Evolutionary conservation across 805 yeast genomes (phyloP).

Genomic region (Metschnikowia lochheadii): DNA sequence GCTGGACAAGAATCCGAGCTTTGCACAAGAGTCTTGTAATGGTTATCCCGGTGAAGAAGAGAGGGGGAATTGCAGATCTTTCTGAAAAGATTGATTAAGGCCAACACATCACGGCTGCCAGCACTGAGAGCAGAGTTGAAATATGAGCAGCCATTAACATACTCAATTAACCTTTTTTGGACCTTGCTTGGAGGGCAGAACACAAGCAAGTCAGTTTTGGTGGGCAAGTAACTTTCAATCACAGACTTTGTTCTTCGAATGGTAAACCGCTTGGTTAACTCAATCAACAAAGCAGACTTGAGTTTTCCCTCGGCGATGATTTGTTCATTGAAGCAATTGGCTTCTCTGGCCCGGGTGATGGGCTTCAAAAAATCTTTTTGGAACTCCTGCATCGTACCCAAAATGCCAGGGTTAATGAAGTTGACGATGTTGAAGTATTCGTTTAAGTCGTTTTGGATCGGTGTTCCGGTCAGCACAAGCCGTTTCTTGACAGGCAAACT

Average conservation of each 20-base stretch:
- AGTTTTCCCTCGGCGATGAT: constrained; percentile 55
- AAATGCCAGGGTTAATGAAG: constrained; percentile 78
- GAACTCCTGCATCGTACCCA: constrained; percentile 59
- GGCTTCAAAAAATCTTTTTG: constrained; percentile 66
- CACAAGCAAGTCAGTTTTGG: constrained; percentile 69
- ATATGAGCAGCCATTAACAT: constrained; percentile 39
- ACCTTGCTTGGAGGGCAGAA: constrained; percentile 70
- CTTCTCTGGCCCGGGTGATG: constrained; percentile 63
- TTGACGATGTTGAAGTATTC: constrained; percentile 81
- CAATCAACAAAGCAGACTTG: constrained; percentile 59
- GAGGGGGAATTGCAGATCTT: constrained; percentile 84
- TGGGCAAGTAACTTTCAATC: constrained; percentile 58
- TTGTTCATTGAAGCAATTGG: constrained; percentile 48
- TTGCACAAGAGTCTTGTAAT: constrained; percentile 11
- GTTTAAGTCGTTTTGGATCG: constrained; percentile 84
- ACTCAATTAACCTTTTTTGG: constrained; percentile 55
- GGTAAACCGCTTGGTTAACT: constrained; percentile 60
- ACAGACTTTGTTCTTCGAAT: constrained; percentile 67
- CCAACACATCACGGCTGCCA: constrained; percentile 44
- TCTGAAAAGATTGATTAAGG: constrained; percentile 67
- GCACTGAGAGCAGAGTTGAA: constrained; percentile 29
- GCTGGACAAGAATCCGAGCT: background rate
- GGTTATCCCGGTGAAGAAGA: constrained; percentile 48
- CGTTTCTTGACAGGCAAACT: constrained; percentile 51
- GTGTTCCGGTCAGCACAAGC: constrained; percentile 80